Conservation (phyloP, 1,139 yeast genomes). For the Debaryomyces udenii region DNA sequence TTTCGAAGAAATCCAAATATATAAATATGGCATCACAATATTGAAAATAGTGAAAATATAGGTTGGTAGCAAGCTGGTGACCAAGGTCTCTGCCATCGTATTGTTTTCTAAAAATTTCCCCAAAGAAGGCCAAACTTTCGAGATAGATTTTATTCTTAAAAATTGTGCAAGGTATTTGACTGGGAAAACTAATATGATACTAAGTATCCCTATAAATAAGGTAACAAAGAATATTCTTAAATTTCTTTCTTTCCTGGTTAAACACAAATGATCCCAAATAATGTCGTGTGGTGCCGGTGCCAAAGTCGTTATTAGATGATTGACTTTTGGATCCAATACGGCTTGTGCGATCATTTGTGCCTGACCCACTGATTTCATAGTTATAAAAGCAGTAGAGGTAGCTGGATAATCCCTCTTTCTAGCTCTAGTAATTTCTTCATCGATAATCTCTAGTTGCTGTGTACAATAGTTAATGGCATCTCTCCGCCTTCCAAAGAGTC, state of each 20-base stretch:
- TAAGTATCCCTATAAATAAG: constrained; percentile 60
- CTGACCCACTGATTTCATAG: constrained; percentile 82
- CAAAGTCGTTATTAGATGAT: constrained; percentile 67
- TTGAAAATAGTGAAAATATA: constrained; percentile 75
- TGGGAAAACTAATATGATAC: constrained; percentile 72
- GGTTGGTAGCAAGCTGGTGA: constrained; percentile 80
- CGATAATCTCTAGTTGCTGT: constrained; percentile 56
- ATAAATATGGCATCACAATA: constrained; percentile 72
- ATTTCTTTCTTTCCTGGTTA: constrained; percentile 60
- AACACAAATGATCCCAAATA: constrained; percentile 73
- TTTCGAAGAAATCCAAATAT: constrained; percentile 63
- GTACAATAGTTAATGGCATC: constrained; percentile 70
- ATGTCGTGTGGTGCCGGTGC: constrained; percentile 92
- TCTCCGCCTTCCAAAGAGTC: constrained; percentile 57
- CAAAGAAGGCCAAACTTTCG: constrained; percentile 71
- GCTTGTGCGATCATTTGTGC: constrained; percentile 94
- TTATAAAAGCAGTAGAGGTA: constrained; percentile 67
- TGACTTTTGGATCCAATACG: constrained; percentile 76
- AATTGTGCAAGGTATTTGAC: constrained; percentile 74
- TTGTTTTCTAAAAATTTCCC: constrained; percentile 63
- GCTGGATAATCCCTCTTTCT: constrained; percentile 67
- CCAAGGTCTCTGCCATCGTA: constrained; percentile 60
- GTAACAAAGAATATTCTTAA: constrained; percentile 65
- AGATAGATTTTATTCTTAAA: constrained; percentile 67
- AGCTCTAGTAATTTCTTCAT: constrained; percentile 58